These are phyloP conservation scores for Chlamydomonas applanata DNA, from an alignment of 139 green algal genomes.

Conservation along the genomic window DNA sequence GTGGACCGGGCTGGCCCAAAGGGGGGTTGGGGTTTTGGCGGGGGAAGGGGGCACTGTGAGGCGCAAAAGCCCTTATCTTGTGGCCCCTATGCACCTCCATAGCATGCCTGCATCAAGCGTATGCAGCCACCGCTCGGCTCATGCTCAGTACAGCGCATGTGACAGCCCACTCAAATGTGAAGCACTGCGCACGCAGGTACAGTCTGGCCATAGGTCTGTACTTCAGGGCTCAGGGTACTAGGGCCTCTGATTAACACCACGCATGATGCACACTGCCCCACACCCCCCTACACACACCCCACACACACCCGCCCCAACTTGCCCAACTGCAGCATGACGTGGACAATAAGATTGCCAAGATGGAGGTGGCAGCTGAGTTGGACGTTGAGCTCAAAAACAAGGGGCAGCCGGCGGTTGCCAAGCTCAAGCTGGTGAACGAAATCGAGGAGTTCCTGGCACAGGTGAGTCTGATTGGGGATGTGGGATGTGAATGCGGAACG, in stretches of 20 bases:
- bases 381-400: constrained; percentile 38
- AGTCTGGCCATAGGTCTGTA: background rate
- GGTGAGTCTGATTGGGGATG: constrained; percentile 2
- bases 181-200: background rate
- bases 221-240: background rate
- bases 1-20: too few relatives aligned
- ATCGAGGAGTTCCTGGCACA: constrained; percentile 31
- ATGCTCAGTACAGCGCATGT: background rate
- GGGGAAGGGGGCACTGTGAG: too few relatives aligned
- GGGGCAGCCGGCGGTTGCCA: constrained; percentile 32
- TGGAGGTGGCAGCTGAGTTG: constrained; percentile 30
- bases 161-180: background rate
- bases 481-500: too few relatives aligned
- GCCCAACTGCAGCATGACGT: constrained; percentile 19
- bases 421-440: constrained; percentile 38
- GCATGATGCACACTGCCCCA: background rate
- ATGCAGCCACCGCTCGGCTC: background rate
- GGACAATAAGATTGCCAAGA: constrained; percentile 37
- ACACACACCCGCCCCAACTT: too few relatives aligned
- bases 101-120: too few relatives aligned
- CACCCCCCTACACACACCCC: too few relatives aligned
- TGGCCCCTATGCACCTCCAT: too few relatives aligned
- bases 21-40: too few relatives aligned
- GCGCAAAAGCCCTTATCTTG: too few relatives aligned
- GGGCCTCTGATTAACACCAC: background rate